Conservation (phyloP, 495 filamentous ascomycete species). For the Chaetomium cochliodes region DNA sequence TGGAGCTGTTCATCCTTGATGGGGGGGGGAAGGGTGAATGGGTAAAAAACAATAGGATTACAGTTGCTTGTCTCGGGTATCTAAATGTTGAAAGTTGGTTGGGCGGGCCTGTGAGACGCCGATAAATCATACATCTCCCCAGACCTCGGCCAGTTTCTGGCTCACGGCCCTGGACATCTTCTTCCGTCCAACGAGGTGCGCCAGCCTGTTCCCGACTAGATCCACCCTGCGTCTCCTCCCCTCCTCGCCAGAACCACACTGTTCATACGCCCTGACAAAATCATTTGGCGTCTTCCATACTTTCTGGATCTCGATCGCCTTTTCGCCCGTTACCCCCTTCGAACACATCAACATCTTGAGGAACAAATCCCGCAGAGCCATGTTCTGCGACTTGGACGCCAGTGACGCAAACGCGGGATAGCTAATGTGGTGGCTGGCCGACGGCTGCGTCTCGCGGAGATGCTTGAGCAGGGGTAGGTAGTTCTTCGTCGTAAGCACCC, state of each 20-base stretch:
- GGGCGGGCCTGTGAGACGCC: neutral
- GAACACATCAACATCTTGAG: slow-evolving; percentile 89
- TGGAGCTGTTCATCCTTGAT: no score
- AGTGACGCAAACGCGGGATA: slow-evolving; percentile 71
- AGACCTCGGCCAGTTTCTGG: slow-evolving; percentile 70
- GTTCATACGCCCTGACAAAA: slow-evolving; percentile 66
- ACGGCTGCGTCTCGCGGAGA: slow-evolving; percentile 49
- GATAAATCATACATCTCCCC: slow-evolving; percentile 47
- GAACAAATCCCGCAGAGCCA: slow-evolving; percentile 72
- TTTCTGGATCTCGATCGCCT: slow-evolving; percentile 76
- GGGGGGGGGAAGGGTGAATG: neutral
- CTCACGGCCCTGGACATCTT: slow-evolving; percentile 64
- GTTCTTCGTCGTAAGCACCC: slow-evolving; percentile 63
- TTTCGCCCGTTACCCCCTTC: slow-evolving; percentile 73
- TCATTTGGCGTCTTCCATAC: slow-evolving; percentile 69
- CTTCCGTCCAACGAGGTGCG: slow-evolving; percentile 62
- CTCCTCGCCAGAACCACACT: slow-evolving; percentile 44
- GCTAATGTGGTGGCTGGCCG: slow-evolving; percentile 60
- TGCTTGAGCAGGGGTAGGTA: slow-evolving; percentile 65
- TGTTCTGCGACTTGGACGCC: slow-evolving; percentile 68
- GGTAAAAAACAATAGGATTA: neutral
- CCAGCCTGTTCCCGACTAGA: slow-evolving; percentile 55
- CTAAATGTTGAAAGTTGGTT: neutral
- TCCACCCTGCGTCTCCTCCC: slow-evolving; percentile 50
- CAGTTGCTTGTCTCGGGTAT: neutral